These are phyloP conservation scores for Pestalotiopsis sp. DNA, from an alignment of 2,329 filamentous ascomycete species.

Conservation along the genomic window DNA sequence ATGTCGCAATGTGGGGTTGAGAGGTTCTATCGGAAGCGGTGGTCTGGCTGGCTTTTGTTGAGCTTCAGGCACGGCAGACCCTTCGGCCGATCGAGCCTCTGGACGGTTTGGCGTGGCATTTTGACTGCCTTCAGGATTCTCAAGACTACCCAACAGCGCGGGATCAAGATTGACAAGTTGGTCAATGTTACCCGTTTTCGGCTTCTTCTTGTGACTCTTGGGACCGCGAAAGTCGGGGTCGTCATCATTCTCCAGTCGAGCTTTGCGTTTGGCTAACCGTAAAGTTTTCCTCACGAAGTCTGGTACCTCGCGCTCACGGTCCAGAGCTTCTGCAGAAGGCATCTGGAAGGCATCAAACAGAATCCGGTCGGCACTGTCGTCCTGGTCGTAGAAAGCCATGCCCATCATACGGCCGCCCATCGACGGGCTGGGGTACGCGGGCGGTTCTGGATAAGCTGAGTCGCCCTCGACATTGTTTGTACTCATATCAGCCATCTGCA, in stretches of 20 bases:
- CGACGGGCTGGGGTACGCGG: conserved; percentile 49
- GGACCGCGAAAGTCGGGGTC: conserved; percentile 55
- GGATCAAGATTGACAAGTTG: conserved; percentile 54
- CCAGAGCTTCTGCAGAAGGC: conserved; percentile 48
- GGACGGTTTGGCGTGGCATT: conserved; percentile 23
- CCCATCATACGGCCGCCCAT: conserved; percentile 55
- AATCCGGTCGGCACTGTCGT: conserved; percentile 59
- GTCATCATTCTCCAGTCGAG: conserved; percentile 54
- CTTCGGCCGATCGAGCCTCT: conserved; percentile 17
- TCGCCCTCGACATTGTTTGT: conserved; percentile 29
- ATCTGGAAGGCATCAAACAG: conserved; percentile 62
- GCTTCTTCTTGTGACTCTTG: conserved; percentile 45
- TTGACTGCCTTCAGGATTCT: conserved; percentile 19
- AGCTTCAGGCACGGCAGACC: neutral
- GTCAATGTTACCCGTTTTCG: conserved; percentile 36
- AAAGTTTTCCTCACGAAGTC: conserved; percentile 59
- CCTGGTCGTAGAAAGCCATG: conserved; percentile 64
- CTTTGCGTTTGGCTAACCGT: conserved; percentile 55
- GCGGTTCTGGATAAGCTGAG: conserved; percentile 30
- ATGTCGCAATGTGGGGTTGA: conserved; percentile 53
- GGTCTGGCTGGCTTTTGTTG: conserved; percentile 21
- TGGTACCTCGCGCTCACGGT: conserved; percentile 48
- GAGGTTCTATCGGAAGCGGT: conserved; percentile 40
- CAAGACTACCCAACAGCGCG: conserved; percentile 45
- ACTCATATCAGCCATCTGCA: conserved; percentile 31